phyloP scores from a whole-genome alignment of 768 basidiomycete genomes.

The Dentipellis sp. region DNA sequence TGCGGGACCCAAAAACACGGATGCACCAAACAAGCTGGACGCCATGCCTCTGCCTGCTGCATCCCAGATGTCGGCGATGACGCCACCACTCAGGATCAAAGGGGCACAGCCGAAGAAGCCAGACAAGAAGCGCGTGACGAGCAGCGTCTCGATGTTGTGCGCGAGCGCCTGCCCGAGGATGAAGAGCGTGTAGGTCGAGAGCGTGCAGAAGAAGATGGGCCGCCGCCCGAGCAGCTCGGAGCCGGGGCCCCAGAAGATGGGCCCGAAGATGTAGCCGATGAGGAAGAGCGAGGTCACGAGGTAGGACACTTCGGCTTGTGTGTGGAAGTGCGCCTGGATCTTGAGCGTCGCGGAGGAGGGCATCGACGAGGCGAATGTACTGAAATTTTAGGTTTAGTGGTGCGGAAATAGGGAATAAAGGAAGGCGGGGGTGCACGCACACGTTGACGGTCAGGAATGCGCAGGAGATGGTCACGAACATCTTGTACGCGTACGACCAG shows the following conservation, averaged over 20 bases:
- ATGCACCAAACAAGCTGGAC: constrained; percentile 11
- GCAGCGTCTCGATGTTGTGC: constrained; percentile 11
- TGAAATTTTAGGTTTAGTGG: not conserved
- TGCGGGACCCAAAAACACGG: constrained; percentile 18
- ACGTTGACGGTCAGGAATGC: constrained; percentile 5
- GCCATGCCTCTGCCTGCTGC: constrained; percentile 16
- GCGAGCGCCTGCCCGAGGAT: constrained; percentile 9
- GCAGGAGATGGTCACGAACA: constrained; percentile 6
- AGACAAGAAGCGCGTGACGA: constrained; percentile 17
- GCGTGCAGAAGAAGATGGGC: constrained; percentile 7
- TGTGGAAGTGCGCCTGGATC: constrained; percentile 12
- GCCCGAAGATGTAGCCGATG: constrained; percentile 14
- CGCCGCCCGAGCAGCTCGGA: constrained; percentile 15
- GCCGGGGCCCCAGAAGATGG: constrained; percentile 14
- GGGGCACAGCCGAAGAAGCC: constrained; percentile 17
- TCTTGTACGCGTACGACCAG: constrained; percentile 9
- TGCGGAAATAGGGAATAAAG: not conserved
- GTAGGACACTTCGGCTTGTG: constrained; percentile 15
- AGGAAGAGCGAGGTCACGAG: constrained; percentile 15
- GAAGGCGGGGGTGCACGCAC: constrained; percentile 2
- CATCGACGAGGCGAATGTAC: constrained; percentile 19
- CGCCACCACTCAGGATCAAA: constrained; percentile 14
- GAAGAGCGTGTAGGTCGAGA: constrained; percentile 2
- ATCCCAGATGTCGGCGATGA: constrained; percentile 21
- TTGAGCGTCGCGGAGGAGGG: constrained; percentile 9